phyloP scores from a whole-genome alignment of 805 yeast genomes.

The Trichomonascus vanleenenianus region DNA sequence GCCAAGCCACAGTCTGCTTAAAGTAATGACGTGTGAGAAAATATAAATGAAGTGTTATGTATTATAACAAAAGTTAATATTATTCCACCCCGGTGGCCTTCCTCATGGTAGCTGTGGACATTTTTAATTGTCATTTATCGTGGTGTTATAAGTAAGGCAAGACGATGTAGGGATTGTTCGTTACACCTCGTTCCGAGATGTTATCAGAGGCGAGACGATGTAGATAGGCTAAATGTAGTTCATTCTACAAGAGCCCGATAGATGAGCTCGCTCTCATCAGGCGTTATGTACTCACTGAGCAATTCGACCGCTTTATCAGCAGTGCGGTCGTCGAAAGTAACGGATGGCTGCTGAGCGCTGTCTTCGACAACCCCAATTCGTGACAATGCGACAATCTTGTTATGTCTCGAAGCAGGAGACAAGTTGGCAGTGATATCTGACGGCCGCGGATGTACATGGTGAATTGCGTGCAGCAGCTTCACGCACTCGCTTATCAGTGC shows the following conservation, averaged over 20 bases:
- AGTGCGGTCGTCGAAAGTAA: conserved; percentile 52
- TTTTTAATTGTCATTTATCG: no score
- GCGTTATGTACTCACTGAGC: conserved; percentile 57
- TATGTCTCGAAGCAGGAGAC: conserved; percentile 14
- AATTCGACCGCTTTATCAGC: conserved; percentile 66
- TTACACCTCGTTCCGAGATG: no score
- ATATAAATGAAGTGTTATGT: background rate
- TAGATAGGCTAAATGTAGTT: no score
- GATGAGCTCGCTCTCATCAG: conserved; percentile 72
- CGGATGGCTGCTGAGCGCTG: conserved; percentile 44
- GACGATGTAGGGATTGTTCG: no score
- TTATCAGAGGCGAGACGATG: background rate
- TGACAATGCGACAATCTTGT: conserved; percentile 21
- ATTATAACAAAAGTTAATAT: background rate
- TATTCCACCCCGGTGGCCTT: background rate
- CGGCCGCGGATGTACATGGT: conserved; percentile 9
- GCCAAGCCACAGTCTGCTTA: conserved; percentile 55
- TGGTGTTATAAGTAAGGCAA: no score
- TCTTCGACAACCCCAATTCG: conserved; percentile 17
- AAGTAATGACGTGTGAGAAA: conserved; percentile 1
- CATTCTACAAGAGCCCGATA: conserved; percentile 26
- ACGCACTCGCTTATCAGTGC: conserved; percentile 11
- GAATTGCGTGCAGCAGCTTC: conserved; percentile 12
- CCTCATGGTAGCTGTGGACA: no score
- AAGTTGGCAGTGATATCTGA: conserved; percentile 4